Evolutionary conservation across 2,329 filamentous ascomycete species (phyloP), one percentile per base, ranked within the genome.

Genomic region (Geoglossum cookeanum): DNA sequence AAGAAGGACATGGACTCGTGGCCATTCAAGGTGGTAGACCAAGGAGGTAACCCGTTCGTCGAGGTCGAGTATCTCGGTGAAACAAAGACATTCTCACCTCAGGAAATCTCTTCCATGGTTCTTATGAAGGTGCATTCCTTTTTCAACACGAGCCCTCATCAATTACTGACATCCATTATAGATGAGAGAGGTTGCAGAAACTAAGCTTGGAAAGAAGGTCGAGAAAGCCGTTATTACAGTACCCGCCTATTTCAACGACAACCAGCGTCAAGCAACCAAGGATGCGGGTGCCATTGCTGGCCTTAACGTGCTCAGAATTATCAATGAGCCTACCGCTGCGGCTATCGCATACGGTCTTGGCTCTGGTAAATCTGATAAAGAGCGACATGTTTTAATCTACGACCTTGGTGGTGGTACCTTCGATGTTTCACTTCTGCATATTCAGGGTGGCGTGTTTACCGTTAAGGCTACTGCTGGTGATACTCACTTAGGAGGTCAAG

Each of bases 181-280:
- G 91, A 96, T 97, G 91, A 94, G 95, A 81, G 92, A 98, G 77
- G 89, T 96, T 71, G 92, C 92, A 68, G 92, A 98, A 80, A 80
- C 79, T 74, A 97, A 98, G 82, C 83, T 98, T 67, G 92, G 89
- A 74, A 95, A 94, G 85, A 94, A 92, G 79, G 90, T 97, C 68
- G 84, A 92, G 77, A 97, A 97, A 83, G 92, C 92, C 63, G 92
- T 98, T 72, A 90, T 98, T 74, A 98, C 92, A 61, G 92, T 97
- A 59, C 92, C 92, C 59, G 92, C 92, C 71, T 98, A 98, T 82
- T 98, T 98, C 87, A 97, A 97, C 81, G 92, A 98, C 83, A 95
- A 94, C 80, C 92, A 98, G 80, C 86, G 92, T 77, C 92, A 97
- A 77, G 87, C 92, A 64, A 98, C 92, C 77, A 97, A 97, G 84